Evolutionary conservation across 164 flowering plant genomes (phyloP), one percentile per base, ranked within the genome.

Genomic region (Pachysandra terminalis): DNA sequence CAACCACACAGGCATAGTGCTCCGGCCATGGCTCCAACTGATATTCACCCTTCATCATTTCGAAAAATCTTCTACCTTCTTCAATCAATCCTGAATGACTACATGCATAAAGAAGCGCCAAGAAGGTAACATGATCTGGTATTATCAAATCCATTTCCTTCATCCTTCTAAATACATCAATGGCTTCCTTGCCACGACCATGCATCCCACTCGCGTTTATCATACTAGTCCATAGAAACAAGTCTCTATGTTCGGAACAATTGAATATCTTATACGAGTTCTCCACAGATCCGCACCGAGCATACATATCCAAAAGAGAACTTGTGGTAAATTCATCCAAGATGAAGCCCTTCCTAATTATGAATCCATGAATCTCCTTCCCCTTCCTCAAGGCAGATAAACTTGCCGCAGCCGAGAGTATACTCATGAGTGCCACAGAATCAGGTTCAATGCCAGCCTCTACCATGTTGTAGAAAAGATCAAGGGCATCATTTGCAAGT

Each of bases 1-100:
- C 96, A 68, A 94, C 97, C 52, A 91, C 45, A 79, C 92, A 89
- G 8, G 84, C 91, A 76, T 84, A 88, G 69, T 93, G 98, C 48
- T 91, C 96, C 6, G 91, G 90, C 96, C 97, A 87, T 48, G 95
- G 97, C 72, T 86, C 88, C 67, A 94, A 74, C 21, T 76, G 67
- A 75, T 88, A 86, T 8, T 81, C 71, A 59, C 26, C 15, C 73
- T 32, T 75, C 97, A 95, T 91, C 8, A 63, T 59, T 41, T 82
- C 68, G 37, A 90, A 72, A 67, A 73, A 73, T 19, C 52, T 71
- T 74, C 69, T 78, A 22, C 97, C 98, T 74, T 88, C 87, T 55
- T 84, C 74, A 3, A 78, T 65, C 72, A 91, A 61, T 58, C 88
- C 87, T 22, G 96, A 84, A 79, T 94, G 98, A 62, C 97, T 90